phyloP scores from a whole-genome alignment of 495 filamentous ascomycete species.

The Penicillium crystallinum region DNA sequence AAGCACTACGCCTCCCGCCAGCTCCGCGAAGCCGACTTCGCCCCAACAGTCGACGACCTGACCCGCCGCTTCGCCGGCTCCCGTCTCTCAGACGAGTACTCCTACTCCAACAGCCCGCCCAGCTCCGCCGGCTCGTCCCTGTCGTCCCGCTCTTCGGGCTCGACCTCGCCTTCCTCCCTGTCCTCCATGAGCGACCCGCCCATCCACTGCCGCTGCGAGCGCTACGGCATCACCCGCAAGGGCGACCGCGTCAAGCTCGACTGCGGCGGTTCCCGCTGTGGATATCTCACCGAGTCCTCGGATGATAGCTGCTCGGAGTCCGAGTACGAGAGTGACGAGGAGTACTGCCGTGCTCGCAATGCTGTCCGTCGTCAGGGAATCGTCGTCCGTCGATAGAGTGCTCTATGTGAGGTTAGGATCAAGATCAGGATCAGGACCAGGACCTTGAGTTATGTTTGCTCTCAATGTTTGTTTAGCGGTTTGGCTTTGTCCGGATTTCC shows the following conservation, averaged over 20 bases:
- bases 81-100: conserved; percentile 65
- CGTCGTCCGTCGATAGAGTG: conserved; percentile 54
- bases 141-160: conserved; percentile 70
- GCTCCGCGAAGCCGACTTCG: conserved; percentile 75
- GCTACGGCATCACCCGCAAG: conserved; percentile 91
- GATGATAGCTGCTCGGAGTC: conserved; percentile 48
- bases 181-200: conserved; percentile 67
- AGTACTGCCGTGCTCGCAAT: conserved; percentile 39
- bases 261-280: conserved; percentile 82
- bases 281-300: conserved; percentile 60
- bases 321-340: conserved; percentile 55
- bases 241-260: conserved; percentile 91
- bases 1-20: conserved; percentile 79
- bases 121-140: conserved; percentile 70
- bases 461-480: conserved; percentile 5
- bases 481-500: conserved; percentile 9
- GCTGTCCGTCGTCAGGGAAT: conserved; percentile 70
- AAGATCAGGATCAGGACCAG: no score
- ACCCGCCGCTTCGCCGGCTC: conserved; percentile 66
- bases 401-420: background rate
- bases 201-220: conserved; percentile 77
- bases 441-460: background rate
- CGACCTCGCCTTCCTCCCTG: conserved; percentile 65
- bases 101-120: conserved; percentile 58
- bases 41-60: conserved; percentile 65